Evolutionary conservation across 2,329 filamentous ascomycete species (phyloP).

Genomic region (Hyphodiscus sp.): DNA sequence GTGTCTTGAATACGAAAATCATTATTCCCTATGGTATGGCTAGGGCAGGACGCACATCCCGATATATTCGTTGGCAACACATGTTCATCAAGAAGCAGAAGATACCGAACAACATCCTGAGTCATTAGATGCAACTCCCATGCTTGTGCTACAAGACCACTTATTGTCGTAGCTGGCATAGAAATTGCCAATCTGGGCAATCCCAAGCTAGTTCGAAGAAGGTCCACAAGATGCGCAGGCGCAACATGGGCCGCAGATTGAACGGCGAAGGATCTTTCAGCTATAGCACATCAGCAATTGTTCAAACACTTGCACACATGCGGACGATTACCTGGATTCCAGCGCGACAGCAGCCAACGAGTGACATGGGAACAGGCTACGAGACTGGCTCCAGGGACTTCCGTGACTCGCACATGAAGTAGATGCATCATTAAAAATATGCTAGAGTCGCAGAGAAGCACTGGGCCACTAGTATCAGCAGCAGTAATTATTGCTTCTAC

Average conservation of each 20-base stretch:
- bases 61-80: background rate
- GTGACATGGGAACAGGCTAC: slow-evolving; percentile 65
- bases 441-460: slow-evolving; percentile 71
- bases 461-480: slow-evolving; percentile 76
- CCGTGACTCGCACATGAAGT: slow-evolving; percentile 57
- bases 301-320: background rate
- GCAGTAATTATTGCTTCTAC: slow-evolving; percentile 67
- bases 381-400: slow-evolving; percentile 62
- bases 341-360: slow-evolving; percentile 75
- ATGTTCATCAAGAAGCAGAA: slow-evolving; percentile 43
- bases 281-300: slow-evolving; percentile 33
- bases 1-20: slow-evolving; percentile 18
- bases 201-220: slow-evolving; percentile 67
- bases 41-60: slow-evolving; percentile 21
- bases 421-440: slow-evolving; percentile 65
- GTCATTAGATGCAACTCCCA: slow-evolving; percentile 31
- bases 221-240: slow-evolving; percentile 58
- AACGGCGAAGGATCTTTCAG: slow-evolving; percentile 61
- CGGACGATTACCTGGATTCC: slow-evolving; percentile 64
- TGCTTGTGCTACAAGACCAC: slow-evolving; percentile 26
- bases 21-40: slow-evolving; percentile 4
- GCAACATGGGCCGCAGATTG: slow-evolving; percentile 57
- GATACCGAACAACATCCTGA: slow-evolving; percentile 44
- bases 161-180: slow-evolving; percentile 10
- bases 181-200: slow-evolving; percentile 17